phyloP scores from a whole-genome alignment of 306 rosid genomes.

The Vicia villosa region DNA sequence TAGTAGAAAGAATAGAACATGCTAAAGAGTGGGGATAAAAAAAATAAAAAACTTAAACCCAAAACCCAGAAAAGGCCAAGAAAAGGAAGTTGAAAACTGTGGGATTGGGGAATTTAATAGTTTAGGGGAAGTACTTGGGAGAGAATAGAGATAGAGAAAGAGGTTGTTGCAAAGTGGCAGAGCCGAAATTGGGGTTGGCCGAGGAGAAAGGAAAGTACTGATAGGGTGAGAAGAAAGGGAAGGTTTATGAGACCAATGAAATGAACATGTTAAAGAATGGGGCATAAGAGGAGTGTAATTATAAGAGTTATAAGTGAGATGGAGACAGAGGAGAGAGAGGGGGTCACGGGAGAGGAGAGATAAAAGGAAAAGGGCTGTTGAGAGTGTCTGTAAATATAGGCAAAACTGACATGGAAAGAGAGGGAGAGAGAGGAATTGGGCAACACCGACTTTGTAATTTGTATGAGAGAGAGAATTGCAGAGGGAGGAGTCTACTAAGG shows the following conservation, averaged over 20 bases:
- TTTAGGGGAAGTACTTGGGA: no score
- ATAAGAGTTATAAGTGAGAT: slow-evolving; percentile 9
- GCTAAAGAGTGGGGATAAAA: background rate
- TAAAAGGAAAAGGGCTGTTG: slow-evolving; percentile 52
- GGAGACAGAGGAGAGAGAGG: slow-evolving; percentile 16
- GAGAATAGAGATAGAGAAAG: no score
- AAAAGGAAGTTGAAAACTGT: slow-evolving; percentile 28
- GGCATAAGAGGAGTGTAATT: slow-evolving; percentile 22
- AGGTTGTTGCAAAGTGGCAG: slow-evolving; percentile 35
- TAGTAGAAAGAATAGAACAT: slow-evolving; percentile 1
- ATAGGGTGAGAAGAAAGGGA: slow-evolving; percentile 34
- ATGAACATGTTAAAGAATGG: background rate
- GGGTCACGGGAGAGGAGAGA: slow-evolving; percentile 56
- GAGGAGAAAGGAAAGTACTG: slow-evolving; percentile 1
- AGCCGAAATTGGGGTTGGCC: background rate
- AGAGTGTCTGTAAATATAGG: slow-evolving; percentile 46
- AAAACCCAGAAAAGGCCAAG: slow-evolving; percentile 49
- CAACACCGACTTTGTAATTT: slow-evolving; percentile 3
- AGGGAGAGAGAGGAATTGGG: slow-evolving; percentile 9
- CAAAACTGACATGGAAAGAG: slow-evolving; percentile 28
- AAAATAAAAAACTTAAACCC: slow-evolving; percentile 70
- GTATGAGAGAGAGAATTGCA: background rate
- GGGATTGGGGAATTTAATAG: no score
- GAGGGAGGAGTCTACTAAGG: background rate
- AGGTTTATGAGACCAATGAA: slow-evolving; percentile 29